Base-by-base conservation (phyloP, 768 basidiomycete species). In the Trametes sanguinea region DNA sequence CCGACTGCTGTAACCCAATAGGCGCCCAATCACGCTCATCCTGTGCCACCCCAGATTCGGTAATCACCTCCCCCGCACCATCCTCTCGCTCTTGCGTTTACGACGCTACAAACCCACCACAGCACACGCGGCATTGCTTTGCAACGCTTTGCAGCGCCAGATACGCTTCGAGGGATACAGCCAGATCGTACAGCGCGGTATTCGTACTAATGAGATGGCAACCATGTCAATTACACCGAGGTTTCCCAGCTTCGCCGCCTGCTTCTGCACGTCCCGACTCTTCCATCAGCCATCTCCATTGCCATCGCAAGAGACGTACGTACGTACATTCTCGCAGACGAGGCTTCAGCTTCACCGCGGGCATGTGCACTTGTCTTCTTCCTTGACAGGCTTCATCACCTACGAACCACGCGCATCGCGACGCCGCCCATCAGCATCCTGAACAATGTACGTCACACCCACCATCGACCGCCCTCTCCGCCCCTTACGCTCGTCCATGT, bases 351-450 rank as follows among this genome's bases (percentile, higher is more conserved):
- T 48, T 65, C 64, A 68, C 62, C 76, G 74, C 46, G 75, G 55
- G 65, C 81, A 84, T 59, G 63, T 68, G 65, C 82, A 83, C 65
- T 74, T 78, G 68, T 83, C 76, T 67, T 80, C 80, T 55, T 83
- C 82, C 67, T 79, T 78, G 57, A 83, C 79, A 54, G 75, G 67
- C 56, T 73, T 71, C 81, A 83, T 81, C 50, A 83, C 82, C 83
- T 83, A 65, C 27, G 44, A 58, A 60, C 47, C 35, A 45, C 55
- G 30, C 55, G 30, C 43, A 30, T 32, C 48, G 45, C 48, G 51
- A 43, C 35, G 39, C 48, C 22, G 33, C 47, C 29, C 58, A 58
- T 60, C 58, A 60, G 58, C 58, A 60, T 44, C 50, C 29, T 56
- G n/a, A 61, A 39, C 32, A 40, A 44, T 57, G 71, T 65, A 66